Percentiles rank a stretch among this genome's conserved stretches.
phyloP scores from a whole-genome alignment of 306 rosid species.

The Trifolium fragiferum region DNA sequence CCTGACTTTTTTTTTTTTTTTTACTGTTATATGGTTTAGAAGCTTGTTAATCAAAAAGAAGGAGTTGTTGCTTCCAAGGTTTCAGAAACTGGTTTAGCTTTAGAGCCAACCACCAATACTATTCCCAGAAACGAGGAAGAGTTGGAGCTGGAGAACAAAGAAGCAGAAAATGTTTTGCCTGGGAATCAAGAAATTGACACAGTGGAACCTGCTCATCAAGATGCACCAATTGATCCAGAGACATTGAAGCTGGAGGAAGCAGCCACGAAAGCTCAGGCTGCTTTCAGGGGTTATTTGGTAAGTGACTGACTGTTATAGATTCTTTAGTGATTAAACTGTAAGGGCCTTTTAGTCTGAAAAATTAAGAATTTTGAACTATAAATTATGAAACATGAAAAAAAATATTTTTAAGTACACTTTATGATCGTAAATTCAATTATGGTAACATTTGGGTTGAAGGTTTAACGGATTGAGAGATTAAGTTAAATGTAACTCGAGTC shows the following conservation, averaged over 20 bases:
- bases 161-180: constrained; percentile 50
- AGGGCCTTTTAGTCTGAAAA: constrained; percentile 1
- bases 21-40: constrained; percentile 52
- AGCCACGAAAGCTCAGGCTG: constrained; percentile 92
- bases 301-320: constrained; percentile 32
- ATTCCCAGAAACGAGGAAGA: constrained; percentile 51
- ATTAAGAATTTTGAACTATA: constrained; percentile 8
- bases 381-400: constrained; percentile 8
- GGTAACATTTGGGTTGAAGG: constrained; percentile 24
- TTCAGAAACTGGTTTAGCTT: constrained; percentile 58
- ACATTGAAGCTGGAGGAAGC: constrained; percentile 78
- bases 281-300: constrained; percentile 98
- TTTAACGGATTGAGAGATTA: constrained; percentile 18
- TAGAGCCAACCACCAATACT: constrained; percentile 51
- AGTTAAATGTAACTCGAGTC: background rate
- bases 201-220: constrained; percentile 55
- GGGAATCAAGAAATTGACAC: constrained; percentile 64
- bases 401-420: background rate
- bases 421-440: constrained; percentile 31
- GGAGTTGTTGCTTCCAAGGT: constrained; percentile 64
- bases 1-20: constrained; percentile 39
- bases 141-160: constrained; percentile 58
- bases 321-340: constrained; percentile 17
- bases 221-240: constrained; percentile 67
- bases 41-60: constrained; percentile 63